A percentile compares a stretch with the other conserved stretches of the same genome.
phyloP scores from a whole-genome alignment of 306 rosid genomes.

The Malus sieversii region DNA sequence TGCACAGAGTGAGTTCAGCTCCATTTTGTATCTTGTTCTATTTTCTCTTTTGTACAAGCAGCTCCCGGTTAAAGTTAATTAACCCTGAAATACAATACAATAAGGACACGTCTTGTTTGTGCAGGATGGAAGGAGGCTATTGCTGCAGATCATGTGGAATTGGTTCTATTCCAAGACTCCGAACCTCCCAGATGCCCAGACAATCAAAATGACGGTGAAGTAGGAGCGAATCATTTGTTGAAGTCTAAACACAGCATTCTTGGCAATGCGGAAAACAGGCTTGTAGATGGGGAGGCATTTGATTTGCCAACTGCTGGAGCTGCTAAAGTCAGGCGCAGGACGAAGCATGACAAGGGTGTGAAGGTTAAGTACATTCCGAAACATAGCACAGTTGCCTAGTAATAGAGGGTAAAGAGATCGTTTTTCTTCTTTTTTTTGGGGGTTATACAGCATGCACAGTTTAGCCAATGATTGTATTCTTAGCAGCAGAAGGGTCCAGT shows the following conservation, averaged over 20 bases:
- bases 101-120: constrained; percentile 10
- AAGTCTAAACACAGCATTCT: constrained; percentile 28
- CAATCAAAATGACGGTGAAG: constrained; percentile 21
- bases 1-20: constrained; percentile 46
- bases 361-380: constrained; percentile 52
- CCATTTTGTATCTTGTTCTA: neutral
- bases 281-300: constrained; percentile 14
- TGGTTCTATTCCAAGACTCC: constrained; percentile 34
- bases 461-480: constrained; percentile 33
- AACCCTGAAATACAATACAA: neutral
- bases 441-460: constrained; percentile 51
- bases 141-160: constrained; percentile 42
- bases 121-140: constrained; percentile 84
- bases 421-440: constrained; percentile 2
- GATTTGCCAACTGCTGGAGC: constrained; percentile 26
- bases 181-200: constrained; percentile 27
- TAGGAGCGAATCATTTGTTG: constrained; percentile 18
- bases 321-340: constrained; percentile 36
- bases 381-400: constrained; percentile 34
- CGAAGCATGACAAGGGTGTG: constrained; percentile 40
- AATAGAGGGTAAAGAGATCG: constrained; percentile 26
- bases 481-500: constrained; percentile 55
- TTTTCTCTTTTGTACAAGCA: neutral
- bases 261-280: constrained; percentile 27
- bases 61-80: neutral